Base-by-base conservation (phyloP, 495 filamentous ascomycete species). In the Bryoglossum gracile region DNA sequence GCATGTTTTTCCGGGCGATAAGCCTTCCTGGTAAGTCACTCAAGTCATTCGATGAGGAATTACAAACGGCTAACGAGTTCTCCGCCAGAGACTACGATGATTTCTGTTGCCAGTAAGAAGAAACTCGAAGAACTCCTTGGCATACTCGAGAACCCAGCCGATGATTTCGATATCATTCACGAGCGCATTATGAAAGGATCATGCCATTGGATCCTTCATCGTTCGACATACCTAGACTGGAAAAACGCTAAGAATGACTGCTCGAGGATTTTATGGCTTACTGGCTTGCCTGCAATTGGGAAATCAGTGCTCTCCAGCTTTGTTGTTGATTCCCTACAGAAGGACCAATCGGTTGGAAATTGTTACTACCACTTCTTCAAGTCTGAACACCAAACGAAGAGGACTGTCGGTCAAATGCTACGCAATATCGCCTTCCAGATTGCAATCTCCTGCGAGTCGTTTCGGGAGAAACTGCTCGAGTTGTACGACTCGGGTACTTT, bases 291-390 rank as follows among this genome's bases (percentile, higher is more conserved):
- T 2, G 67, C 53, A 4, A 58, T 43, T 4, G 67, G 67, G 3
- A 69, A 70, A 26, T 64, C 67, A 2, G 52, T 68, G 8, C 10
- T 69, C 8, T 57, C 66, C 6, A 56, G 64, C 3, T 69, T 61
- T 38, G 35, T 68, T 25, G 55, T 68, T 17, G 57, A 68, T 22
- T 37, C 60, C 4, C 47, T 68, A n/a, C 50, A 37, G 17, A 38
- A 53, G 1, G 25, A 51, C 25, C 47, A 44, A 3, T 19, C 56
- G 4, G 35, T 18, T 8, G 16, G 24, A 16, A 35, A 25, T 26
- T 68, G 63, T 30, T 51, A 69, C 8, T 69, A 65, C 35, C 65
- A 58, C 47, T 61, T 67, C 46, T 58, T 68, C 16, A 55, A 51
- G 36, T 57, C 51, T 28, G 48, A 45, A 4, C 55, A 62, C 19